Evolutionary conservation across 2,329 filamentous ascomycete species (phyloP), one percentile per base, ranked within the genome.

Genomic region (Pyrenophora seminiperda): DNA sequence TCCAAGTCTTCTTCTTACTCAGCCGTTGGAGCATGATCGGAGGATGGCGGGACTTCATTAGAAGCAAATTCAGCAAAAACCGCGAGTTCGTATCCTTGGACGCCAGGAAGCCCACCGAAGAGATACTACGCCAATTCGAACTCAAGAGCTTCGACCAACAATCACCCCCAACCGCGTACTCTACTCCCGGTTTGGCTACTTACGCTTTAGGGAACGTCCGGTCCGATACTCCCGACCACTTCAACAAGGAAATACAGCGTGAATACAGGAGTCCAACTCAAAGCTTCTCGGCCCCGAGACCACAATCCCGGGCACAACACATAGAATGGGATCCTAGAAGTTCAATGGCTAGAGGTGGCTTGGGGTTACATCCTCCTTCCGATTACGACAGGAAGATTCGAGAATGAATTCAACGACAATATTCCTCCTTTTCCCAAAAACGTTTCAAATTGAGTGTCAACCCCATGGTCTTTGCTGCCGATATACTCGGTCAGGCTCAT

Each of bases 61-160:
- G 75, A 17, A 72, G 68, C 29, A 75, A 78, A 44, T 68, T 76
- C 53, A 77, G 74, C 59, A 73, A 76, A 51, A 84, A 88, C 68
- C 83, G 84, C 63, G 93, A 97, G 72, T 97, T 97, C 64, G 89
- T 96, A 57, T 95, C 90, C 31, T 86, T 89, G 37, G 93, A 97
- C 68, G 91, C 91, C n/a, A 70, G 62, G 38, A 57, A 70, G 42
- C 69, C 65, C 48, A 70, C 61, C 34, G 62, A 61, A 41, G 66
- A 71, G 29, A 41, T 62, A 9, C 24, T 27, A 7, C 66, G 63
- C 20, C 61, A 67, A 30, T 75, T 65, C 55, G 73, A 75, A 49
- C 43, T 75, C 33, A 62, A 62, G 17, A 72, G 72, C 39, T 63
- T 74, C 34, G 59, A 63, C 15, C 37, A 66, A 1, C 64, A 66